These are phyloP conservation scores for Caloboletus inedulis DNA, from an alignment of 1,284 basidiomycete genomes.

Conservation along the genomic window DNA sequence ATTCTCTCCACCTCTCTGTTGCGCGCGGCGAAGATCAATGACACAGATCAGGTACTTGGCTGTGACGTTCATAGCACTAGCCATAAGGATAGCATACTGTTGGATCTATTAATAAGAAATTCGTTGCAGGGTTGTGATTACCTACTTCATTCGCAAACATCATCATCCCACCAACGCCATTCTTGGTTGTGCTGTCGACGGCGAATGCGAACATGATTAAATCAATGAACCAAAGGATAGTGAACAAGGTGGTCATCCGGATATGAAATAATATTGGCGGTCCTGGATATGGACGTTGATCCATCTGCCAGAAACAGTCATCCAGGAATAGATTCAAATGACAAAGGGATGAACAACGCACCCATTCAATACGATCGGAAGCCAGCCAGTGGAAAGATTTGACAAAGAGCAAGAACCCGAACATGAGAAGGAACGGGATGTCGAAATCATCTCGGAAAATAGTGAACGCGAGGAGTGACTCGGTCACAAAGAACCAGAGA, in stretches of 20 bases:
- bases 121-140: neutral
- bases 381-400: constrained; percentile 99
- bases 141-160: constrained; percentile 92
- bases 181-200: constrained; percentile 71
- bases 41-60: constrained; percentile 85
- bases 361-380: constrained; percentile 93
- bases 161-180: constrained; percentile 87
- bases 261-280: constrained; percentile 82
- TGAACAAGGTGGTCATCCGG: constrained; percentile 72
- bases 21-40: constrained; percentile 78
- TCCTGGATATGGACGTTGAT: constrained; percentile 88
- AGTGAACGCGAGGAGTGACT: constrained; percentile 92
- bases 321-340: neutral
- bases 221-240: constrained; percentile 70
- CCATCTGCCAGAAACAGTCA: constrained; percentile 66
- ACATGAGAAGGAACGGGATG: constrained; percentile 89
- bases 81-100: constrained; percentile 88
- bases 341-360: constrained; percentile 39
- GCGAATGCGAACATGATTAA: constrained; percentile 72
- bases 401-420: constrained; percentile 87
- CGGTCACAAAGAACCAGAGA: constrained; percentile 96
- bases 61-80: constrained; percentile 74
- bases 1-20: constrained; percentile 74
- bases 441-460: constrained; percentile 96
- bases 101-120: constrained; percentile 13